phyloP scores from a whole-genome alignment of 1,284 basidiomycete genomes.

The Fereydounia khargensis region DNA sequence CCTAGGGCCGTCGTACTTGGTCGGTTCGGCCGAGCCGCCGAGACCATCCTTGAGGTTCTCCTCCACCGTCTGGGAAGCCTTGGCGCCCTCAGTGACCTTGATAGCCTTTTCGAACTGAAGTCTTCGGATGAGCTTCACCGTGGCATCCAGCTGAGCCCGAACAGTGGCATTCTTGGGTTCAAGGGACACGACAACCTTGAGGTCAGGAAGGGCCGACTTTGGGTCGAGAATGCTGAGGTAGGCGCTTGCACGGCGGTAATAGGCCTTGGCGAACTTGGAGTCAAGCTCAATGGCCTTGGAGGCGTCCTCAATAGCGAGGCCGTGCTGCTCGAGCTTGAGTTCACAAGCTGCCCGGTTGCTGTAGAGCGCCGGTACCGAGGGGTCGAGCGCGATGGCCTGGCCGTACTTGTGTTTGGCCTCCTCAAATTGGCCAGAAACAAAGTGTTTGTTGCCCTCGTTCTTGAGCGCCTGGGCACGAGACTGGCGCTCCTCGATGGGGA shows the following conservation, averaged over 20 bases:
- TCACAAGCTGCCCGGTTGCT: conserved; percentile 55
- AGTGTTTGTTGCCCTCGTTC: conserved; percentile 49
- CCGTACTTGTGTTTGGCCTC: conserved; percentile 49
- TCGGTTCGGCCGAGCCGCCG: conserved; percentile 28
- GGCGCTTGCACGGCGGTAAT: conserved; percentile 86
- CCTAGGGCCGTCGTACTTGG: conserved; percentile 45
- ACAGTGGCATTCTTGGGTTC: conserved; percentile 85
- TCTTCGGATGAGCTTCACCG: conserved; percentile 77
- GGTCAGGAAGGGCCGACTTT: conserved; percentile 49
- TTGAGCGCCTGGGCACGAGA: conserved; percentile 34
- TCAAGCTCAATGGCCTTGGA: conserved; percentile 82
- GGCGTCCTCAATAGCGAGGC: conserved; percentile 54
- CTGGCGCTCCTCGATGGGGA: conserved; percentile 35
- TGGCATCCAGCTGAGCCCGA: conserved; percentile 76
- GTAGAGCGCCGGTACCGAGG: conserved; percentile 39
- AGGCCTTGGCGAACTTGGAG: conserved; percentile 86
- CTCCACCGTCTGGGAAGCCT: conserved; percentile 34
- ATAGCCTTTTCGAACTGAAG: conserved; percentile 54
- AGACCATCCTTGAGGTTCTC: conserved; percentile 42
- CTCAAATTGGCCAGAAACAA: conserved; percentile 39
- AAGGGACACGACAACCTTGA: conserved; percentile 66
- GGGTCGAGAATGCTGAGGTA: conserved; percentile 75
- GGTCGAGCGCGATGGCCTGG: conserved; percentile 46
- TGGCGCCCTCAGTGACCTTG: conserved; percentile 40
- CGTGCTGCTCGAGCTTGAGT: conserved; percentile 56